Base-by-base conservation (phyloP, 345 rosid genomes). In the Gossypium herbaceum region DNA sequence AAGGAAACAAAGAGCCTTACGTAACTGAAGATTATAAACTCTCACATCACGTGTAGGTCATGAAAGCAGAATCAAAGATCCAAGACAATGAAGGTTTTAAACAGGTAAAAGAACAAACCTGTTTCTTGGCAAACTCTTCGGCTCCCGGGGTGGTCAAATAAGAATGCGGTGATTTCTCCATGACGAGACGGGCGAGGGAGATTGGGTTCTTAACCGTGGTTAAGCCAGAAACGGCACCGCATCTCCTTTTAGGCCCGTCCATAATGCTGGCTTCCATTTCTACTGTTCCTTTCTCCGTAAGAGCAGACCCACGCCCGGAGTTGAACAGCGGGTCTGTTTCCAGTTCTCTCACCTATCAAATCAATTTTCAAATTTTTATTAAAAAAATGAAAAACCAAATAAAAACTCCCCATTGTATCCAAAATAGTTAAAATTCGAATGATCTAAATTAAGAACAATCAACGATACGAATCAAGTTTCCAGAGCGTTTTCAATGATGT, bases 231-330 rank as follows among this genome's bases (percentile, higher is more conserved):
- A 94, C 97, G 69, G 97, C 95, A 11, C 97, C 98, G 81, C 97
- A 92, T 80, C 97, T 76, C 79, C 98, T 86, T 80, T 73, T 83
- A 1, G 89, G 84, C 4, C 97, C 97, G 48, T 94, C 97, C 98
- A 94, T 94, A 16, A 94, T 92, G 84, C 97, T 92, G 2, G 98
- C 98, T 75, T 94, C 98, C 98, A 94, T 92, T 85, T 92, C 98
- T 79, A 86, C 98, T 68, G 91, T 91, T 9, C 98, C 98, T 43
- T 91, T 84, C 81, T 85, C 93, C 58, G 95, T 90, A 12, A 94
- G 86, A 12, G 98, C 97, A 43, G 98, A 92, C 82, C 99, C 99
- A 63, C 94, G 90, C 22, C 98, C 98, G 9, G 99, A 92, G 73
- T 95, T 95, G 81, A 95, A 95, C 81, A 95, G 79, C 52, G 99